phyloP scores from a whole-genome alignment of 768 basidiomycete genomes.

The Cytidiella melzeri region DNA sequence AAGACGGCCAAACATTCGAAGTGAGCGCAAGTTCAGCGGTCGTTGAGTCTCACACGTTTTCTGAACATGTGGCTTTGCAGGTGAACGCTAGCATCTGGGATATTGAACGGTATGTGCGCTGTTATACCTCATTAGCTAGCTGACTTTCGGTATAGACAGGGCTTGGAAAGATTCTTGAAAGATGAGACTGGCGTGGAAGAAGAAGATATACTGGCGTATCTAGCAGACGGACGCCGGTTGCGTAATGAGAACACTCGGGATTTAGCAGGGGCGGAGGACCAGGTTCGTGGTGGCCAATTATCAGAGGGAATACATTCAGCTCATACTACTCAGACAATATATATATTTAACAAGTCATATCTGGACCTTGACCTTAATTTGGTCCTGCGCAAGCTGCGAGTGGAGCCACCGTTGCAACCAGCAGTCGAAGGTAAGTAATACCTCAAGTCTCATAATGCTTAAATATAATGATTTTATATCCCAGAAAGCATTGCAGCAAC shows the following conservation, averaged over 20 bases:
- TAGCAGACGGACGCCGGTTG: slow-evolving; percentile 73
- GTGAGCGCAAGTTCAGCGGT: slow-evolving; percentile 9
- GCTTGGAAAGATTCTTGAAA: slow-evolving; percentile 66
- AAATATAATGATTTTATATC: background rate
- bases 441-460: background rate
- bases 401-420: slow-evolving; percentile 60
- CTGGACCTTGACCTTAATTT: slow-evolving; percentile 65
- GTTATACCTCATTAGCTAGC: slow-evolving; percentile 1
- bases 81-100: slow-evolving; percentile 67
- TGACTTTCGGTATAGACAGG: slow-evolving; percentile 35
- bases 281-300: slow-evolving; percentile 38
- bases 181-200: slow-evolving; percentile 67
- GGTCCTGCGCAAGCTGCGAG: slow-evolving; percentile 55
- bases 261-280: slow-evolving; percentile 66
- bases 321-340: slow-evolving; percentile 49
- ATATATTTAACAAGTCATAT: slow-evolving; percentile 79
- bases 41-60: background rate
- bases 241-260: slow-evolving; percentile 70
- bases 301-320: slow-evolving; percentile 2
- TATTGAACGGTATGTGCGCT: slow-evolving; percentile 56
- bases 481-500: slow-evolving; percentile 6
- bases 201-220: slow-evolving; percentile 67
- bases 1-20: slow-evolving; percentile 34
- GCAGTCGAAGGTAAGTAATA: slow-evolving; percentile 55
- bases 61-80: slow-evolving; percentile 18